Conservation (phyloP, 192 early-diverging fungal genomes). For the Tieghemiomyces parasiticus region DNA sequence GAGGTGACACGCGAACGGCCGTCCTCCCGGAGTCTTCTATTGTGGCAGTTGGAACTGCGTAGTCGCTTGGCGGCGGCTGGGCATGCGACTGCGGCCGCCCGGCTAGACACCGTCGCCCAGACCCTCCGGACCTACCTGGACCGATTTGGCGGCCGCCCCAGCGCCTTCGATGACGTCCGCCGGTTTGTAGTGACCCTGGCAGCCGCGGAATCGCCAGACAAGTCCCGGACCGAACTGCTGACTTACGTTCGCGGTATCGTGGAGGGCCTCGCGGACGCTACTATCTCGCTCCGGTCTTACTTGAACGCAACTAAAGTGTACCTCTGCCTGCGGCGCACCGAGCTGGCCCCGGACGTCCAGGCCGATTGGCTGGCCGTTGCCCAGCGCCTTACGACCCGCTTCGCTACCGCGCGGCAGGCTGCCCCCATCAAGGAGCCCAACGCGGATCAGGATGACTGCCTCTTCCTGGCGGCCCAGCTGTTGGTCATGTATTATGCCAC, state of each 20-base stretch:
- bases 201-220: neutral
- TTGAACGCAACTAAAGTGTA: neutral
- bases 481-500: neutral
- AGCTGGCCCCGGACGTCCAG: neutral
- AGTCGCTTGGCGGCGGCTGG: no score
- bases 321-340: no score
- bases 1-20: neutral
- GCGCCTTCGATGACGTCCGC: constrained; percentile 64
- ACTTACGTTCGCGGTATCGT: neutral
- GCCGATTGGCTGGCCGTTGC: neutral
- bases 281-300: neutral
- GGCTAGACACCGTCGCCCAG: neutral
- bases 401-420: neutral
- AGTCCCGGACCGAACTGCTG: neutral
- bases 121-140: constrained; percentile 28
- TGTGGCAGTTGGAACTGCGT: neutral
- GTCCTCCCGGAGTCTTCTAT: neutral
- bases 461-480: constrained; percentile 1
- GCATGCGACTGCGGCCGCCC: no score
- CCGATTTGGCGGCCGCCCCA: constrained; percentile 43
- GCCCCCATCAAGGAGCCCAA: neutral
- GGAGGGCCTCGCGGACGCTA: neutral
- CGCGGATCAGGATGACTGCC: neutral
- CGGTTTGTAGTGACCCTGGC: constrained; percentile 26
- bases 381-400: neutral